These are phyloP conservation scores for Nicotiana sylvestris DNA, from an alignment of 257 asterid species.

Conservation along the genomic window DNA sequence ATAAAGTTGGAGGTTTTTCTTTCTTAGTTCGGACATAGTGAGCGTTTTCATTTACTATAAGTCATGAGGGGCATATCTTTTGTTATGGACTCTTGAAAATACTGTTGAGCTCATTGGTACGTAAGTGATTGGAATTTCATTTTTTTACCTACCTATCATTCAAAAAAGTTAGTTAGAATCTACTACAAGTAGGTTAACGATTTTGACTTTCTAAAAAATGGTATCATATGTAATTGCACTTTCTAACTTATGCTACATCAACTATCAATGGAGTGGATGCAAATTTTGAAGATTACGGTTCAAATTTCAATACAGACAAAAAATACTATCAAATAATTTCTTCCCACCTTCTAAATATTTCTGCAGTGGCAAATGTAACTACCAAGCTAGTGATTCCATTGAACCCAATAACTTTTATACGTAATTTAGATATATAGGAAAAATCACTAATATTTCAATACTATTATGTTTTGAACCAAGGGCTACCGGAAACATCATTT, in stretches of 20 bases:
- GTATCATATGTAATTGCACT: background rate
- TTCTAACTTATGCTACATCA: background rate
- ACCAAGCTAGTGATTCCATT: too few species aligned
- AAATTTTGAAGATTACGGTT: too few species aligned
- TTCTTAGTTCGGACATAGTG: background rate
- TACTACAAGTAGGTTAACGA: background rate
- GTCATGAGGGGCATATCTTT: background rate
- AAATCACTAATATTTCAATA: too few species aligned
- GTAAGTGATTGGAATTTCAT: background rate
- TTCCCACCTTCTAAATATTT: too few species aligned
- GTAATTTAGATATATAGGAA: too few species aligned
- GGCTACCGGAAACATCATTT: too few species aligned
- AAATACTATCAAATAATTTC: too few species aligned
- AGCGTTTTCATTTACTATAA: background rate
- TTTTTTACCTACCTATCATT: background rate
- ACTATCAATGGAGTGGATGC: too few species aligned
- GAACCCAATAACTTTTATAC: too few species aligned
- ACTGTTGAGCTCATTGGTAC: background rate
- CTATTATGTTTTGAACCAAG: too few species aligned
- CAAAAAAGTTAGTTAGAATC: background rate
- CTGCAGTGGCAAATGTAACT: too few species aligned
- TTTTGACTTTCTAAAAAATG: background rate
- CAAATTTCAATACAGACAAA: too few species aligned
- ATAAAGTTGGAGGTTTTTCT: background rate
- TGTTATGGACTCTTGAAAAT: background rate